A percentile compares a stretch with the other conserved stretches of the same genome.
Evolutionary conservation across 495 filamentous ascomycete genomes (phyloP).

Genomic region (Podospora pseudocomata): DNA sequence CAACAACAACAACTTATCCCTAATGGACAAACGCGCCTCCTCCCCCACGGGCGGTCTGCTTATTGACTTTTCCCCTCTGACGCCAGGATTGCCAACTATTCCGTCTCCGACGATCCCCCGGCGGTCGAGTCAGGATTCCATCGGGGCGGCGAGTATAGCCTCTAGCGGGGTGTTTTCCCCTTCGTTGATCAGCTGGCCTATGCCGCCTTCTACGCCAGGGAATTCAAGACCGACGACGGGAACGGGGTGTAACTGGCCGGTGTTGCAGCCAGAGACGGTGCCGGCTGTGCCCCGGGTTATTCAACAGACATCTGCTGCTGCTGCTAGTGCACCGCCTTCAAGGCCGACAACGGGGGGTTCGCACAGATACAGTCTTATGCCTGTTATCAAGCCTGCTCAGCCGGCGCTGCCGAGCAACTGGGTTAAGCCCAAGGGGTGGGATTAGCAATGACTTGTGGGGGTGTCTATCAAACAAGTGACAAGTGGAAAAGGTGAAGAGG

Average conservation of each 20-base stretch:
- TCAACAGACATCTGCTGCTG: too few species aligned
- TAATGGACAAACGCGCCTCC: neutral
- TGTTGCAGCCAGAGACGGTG: neutral
- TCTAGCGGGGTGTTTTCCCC: conserved; percentile 29
- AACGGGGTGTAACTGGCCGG: neutral
- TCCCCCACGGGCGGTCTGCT: conserved; percentile 10
- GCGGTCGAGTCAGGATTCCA: conserved; percentile 21
- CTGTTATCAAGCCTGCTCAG: neutral
- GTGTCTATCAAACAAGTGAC: neutral
- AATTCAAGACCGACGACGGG: neutral
- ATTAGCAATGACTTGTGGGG: neutral
- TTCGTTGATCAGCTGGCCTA: conserved; percentile 28
- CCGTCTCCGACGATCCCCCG: conserved; percentile 18
- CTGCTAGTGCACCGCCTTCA: neutral
- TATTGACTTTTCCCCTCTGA: conserved; percentile 20
- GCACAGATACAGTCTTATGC: neutral
- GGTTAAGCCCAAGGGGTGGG: neutral
- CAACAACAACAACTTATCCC: conserved; percentile 6
- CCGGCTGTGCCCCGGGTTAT: neutral
- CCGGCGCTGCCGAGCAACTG: neutral
- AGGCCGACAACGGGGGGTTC: neutral
- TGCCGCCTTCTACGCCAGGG: conserved; percentile 23
- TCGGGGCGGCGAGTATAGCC: conserved; percentile 26
- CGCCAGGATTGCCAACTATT: conserved; percentile 14
- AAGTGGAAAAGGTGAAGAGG: too few species aligned